Conservation (phyloP, 164 flowering plant genomes). For the Dillenia turbinata region DNA sequence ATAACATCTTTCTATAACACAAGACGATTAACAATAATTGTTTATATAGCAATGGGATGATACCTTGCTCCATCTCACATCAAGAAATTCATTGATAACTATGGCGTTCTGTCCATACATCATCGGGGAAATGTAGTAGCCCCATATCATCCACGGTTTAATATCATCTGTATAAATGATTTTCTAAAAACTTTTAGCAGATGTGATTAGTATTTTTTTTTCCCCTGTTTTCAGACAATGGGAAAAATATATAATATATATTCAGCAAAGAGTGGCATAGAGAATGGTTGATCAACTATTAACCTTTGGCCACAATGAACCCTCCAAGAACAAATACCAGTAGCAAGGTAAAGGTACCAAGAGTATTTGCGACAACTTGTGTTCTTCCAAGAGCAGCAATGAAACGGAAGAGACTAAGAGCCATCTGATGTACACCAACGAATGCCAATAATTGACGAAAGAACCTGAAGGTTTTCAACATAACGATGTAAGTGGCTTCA, state of each 20-base stretch:
- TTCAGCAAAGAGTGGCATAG: too few species aligned
- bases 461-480: constrained; percentile 29
- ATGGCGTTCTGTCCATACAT: constrained; percentile 55
- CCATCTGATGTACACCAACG: constrained; percentile 51
- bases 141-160: constrained; percentile 52
- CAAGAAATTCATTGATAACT: constrained; percentile 51
- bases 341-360: constrained; percentile 40
- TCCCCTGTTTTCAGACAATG: too few species aligned
- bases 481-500: too few species aligned
- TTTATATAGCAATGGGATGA: background rate
- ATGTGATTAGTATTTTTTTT: too few species aligned
- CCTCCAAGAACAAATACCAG: constrained; percentile 58
- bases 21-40: too few species aligned
- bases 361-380: constrained; percentile 43
- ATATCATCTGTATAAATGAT: constrained; percentile 35
- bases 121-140: constrained; percentile 54
- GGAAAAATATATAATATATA: too few species aligned
- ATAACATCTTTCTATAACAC: background rate
- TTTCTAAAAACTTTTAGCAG: too few species aligned
- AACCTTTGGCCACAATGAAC: constrained; percentile 52
- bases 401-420: constrained; percentile 54
- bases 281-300: constrained; percentile 1
- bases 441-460: constrained; percentile 48
- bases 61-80: constrained; percentile 50
- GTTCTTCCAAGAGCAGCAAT: constrained; percentile 56